These are phyloP conservation scores for Paxillus ammoniavirescens DNA, from an alignment of 768 basidiomycete genomes.

Conservation along the genomic window DNA sequence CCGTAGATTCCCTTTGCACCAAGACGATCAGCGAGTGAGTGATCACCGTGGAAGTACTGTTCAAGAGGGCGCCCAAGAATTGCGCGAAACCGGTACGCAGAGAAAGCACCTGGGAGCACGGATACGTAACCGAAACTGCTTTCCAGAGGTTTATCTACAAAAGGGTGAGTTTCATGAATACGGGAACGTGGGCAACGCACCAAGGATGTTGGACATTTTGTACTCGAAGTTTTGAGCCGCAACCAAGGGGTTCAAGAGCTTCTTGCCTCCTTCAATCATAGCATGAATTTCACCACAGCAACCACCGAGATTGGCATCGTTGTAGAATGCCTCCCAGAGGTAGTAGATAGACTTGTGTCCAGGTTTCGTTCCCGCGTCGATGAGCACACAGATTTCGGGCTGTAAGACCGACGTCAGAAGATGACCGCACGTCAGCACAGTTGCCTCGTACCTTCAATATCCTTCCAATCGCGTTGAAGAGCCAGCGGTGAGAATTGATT, in stretches of 20 bases:
- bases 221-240: conserved; percentile 98
- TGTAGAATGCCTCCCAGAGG: conserved; percentile 91
- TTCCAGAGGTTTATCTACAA: conserved; percentile 85
- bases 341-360: conserved; percentile 96
- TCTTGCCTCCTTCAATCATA: conserved; percentile 91
- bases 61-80: conserved; percentile 86
- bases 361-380: conserved; percentile 96
- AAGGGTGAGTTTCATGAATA: conserved; percentile 8
- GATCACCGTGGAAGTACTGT: conserved; percentile 86
- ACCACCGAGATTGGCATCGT: conserved; percentile 74
- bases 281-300: conserved; percentile 96
- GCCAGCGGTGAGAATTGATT: conserved; percentile 94
- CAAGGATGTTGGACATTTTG: conserved; percentile 97
- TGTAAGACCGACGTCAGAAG: conserved; percentile 30
- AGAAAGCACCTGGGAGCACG: conserved; percentile 95
- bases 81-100: conserved; percentile 91
- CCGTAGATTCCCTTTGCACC: conserved; percentile 93
- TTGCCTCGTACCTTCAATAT: conserved; percentile 58
- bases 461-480: conserved; percentile 90
- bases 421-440: conserved; percentile 13
- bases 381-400: conserved; percentile 89
- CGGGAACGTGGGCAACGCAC: conserved; percentile 33
- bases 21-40: conserved; percentile 86
- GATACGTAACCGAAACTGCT: conserved; percentile 96
- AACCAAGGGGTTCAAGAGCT: conserved; percentile 87